Evolutionary conservation across 208 protist genomes (phyloP), one percentile per base, ranked within the genome.

Genomic region (Trichomonas gallinae): DNA sequence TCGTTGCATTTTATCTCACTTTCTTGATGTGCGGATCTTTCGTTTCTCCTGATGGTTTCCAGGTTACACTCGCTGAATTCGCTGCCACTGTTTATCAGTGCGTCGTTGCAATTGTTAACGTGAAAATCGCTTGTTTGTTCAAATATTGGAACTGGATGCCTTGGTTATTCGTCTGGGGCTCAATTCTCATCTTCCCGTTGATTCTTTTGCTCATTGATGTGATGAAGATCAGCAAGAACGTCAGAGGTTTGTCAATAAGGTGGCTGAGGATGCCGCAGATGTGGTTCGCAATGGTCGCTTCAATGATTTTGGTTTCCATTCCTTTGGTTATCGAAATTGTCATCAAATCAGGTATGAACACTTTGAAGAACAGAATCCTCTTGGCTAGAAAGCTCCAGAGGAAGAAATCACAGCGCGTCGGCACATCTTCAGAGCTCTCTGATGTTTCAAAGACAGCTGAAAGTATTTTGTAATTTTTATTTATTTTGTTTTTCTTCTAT

Each of bases 101-200:
- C 34, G 48, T 97, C 31, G 96, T 97, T 51, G 23, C 93, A 31
- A 45, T 96, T 96, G 44, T 72, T 15, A 97, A 96, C 11, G 11
- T 96, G 0, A 96, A 96, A 3, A 96, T 97, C 2, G 96, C 96
- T 0, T 45, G 63, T 4, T 81, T 89, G 96, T 96, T 51, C 26
- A 9, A 21, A 9, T 93, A 97, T 63, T 97, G 96, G 96, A 97
- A 87, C 3, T 85, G 63, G 51, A 17, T 93, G 21, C 42, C 72
- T 36, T 85, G 83, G 13, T 17, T 82, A 0, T 93, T 51, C 8
- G 63, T 97, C 31, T 96, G 93, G 88, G 38, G 40, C 3, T 96
- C 83, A 31, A 96, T 97, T n/a, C n/a, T 63, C 9, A 96, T 97
- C 3, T 97, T 45, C 58, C 96, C 48, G 13, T 0, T 45, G 2